These are phyloP conservation scores for Astrocystis sublimbata DNA, from an alignment of 495 filamentous ascomycete species.

Conservation along the genomic window DNA sequence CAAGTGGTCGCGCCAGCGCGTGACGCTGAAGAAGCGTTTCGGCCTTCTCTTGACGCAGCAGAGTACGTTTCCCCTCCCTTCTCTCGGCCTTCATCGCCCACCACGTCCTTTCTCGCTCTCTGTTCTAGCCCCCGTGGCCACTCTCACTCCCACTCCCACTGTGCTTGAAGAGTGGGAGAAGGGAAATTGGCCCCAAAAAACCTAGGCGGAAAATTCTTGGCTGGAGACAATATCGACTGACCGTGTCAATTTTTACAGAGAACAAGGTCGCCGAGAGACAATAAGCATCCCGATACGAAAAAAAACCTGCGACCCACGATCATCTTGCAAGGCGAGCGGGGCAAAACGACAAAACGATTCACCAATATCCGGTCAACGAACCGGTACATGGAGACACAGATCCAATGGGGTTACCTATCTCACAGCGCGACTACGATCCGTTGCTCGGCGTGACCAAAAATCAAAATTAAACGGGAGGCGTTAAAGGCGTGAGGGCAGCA, in stretches of 20 bases:
- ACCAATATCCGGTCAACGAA: not conserved
- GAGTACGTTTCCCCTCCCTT: constrained; percentile 50
- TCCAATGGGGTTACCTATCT: not conserved
- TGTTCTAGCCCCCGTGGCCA: too few species aligned
- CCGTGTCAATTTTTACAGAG: constrained; percentile 17
- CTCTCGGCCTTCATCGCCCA: too few species aligned
- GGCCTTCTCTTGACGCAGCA: constrained; percentile 83
- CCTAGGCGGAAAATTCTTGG: not conserved
- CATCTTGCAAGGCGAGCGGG: too few species aligned
- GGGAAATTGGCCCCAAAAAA: too few species aligned
- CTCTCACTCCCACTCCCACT: too few species aligned
- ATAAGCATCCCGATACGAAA: not conserved
- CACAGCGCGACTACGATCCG: not conserved
- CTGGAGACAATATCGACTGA: not conserved
- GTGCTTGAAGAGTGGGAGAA: too few species aligned
- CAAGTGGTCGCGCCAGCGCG: constrained; percentile 92
- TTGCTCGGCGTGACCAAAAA: not conserved
- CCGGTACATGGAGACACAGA: not conserved
- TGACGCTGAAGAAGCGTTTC: constrained; percentile 90
- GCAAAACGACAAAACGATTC: not conserved
- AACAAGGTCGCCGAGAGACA: constrained; percentile 35
- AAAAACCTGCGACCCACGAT: too few species aligned
- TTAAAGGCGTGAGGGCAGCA: constrained; percentile 8
- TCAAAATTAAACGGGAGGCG: constrained; percentile 14
- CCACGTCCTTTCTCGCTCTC: constrained; percentile 11